Percentiles rank a stretch among this genome's conserved stretches.
Conservation (phyloP, 371 early-diverging fungal species). For the Actinomortierella ambigua region DNA sequence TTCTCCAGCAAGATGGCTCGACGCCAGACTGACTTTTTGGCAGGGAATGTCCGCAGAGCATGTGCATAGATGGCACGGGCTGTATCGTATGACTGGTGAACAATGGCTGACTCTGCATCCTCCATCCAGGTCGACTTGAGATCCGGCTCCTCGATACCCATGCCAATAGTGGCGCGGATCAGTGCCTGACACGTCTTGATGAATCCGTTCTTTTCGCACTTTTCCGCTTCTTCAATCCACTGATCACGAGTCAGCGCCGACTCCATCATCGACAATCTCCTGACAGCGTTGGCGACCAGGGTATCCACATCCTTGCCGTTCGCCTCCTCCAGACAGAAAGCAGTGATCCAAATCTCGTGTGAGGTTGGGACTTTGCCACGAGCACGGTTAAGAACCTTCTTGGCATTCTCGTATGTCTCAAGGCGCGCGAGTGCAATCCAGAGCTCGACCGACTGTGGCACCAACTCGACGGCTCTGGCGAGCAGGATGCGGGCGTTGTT, state of each 20-base stretch:
- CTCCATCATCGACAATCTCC: conserved; percentile 68
- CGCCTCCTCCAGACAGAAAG: conserved; percentile 91
- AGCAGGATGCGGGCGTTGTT: conserved; percentile 91
- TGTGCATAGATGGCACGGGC: conserved; percentile 91
- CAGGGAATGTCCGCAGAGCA: conserved; percentile 80
- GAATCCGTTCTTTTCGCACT: conserved; percentile 82
- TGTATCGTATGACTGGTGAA: conserved; percentile 70
- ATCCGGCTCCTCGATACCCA: conserved; percentile 86
- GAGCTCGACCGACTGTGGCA: conserved; percentile 89
- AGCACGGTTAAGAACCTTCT: conserved; percentile 88
- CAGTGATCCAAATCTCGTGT: conserved; percentile 95
- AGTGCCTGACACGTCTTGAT: conserved; percentile 85
- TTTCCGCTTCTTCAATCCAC: conserved; percentile 91
- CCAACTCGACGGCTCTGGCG: conserved; percentile 91
- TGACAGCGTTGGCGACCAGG: conserved; percentile 77
- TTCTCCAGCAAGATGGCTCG: conserved; percentile 91
- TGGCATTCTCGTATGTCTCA: conserved; percentile 91
- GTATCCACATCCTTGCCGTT: conserved; percentile 69
- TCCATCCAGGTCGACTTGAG: conserved; percentile 85
- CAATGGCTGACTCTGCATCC: conserved; percentile 83
- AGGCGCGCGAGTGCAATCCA: conserved; percentile 95
- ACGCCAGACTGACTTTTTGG: conserved; percentile 84
- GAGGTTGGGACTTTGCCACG: conserved; percentile 85
- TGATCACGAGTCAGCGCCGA: conserved; percentile 81
- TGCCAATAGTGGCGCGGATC: conserved; percentile 76